Conservation (phyloP, 164 flowering plant species). For the Dillenia suffruticosa region DNA sequence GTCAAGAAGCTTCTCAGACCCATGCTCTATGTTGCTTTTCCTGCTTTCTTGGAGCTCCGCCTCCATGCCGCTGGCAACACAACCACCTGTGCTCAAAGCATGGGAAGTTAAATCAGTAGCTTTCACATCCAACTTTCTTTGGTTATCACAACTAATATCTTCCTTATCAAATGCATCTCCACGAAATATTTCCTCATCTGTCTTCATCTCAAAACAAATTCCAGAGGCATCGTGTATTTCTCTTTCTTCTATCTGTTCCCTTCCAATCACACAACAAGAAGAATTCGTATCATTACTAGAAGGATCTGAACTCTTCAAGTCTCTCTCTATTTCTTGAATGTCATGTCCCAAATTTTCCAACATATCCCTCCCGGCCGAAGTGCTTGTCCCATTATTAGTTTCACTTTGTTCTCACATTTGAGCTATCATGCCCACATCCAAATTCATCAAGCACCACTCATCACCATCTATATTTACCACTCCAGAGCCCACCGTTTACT, state of each 20-base stretch:
- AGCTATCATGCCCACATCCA: conserved; percentile 2
- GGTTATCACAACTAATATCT: conserved; percentile 3
- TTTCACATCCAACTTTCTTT: conserved; percentile 7
- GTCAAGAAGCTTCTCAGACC: background rate
- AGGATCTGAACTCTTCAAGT: conserved; percentile 17
- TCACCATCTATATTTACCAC: too few species aligned
- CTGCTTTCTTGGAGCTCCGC: conserved; percentile 4
- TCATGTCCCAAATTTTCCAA: conserved; percentile 8
- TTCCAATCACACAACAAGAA: conserved; percentile 11
- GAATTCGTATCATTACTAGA: conserved; percentile 3
- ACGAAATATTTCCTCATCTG: conserved; percentile 2
- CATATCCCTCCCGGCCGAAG: conserved; percentile 2
- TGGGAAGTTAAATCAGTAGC: conserved; percentile 2
- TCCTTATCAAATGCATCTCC: conserved; percentile 17
- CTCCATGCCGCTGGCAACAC: background rate
- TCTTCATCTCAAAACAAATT: conserved; percentile 7
- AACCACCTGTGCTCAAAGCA: background rate
- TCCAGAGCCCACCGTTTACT: too few species aligned
- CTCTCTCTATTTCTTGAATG: conserved; percentile 16
- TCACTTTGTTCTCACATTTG: conserved; percentile 11
- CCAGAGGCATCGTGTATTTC: conserved; percentile 29
- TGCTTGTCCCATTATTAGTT: conserved; percentile 5
- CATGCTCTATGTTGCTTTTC: background rate
- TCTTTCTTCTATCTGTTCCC: conserved; percentile 45
- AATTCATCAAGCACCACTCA: background rate